Base-by-base conservation (phyloP, 2,329 filamentous ascomycete species). In the Calycina herbarum region DNA sequence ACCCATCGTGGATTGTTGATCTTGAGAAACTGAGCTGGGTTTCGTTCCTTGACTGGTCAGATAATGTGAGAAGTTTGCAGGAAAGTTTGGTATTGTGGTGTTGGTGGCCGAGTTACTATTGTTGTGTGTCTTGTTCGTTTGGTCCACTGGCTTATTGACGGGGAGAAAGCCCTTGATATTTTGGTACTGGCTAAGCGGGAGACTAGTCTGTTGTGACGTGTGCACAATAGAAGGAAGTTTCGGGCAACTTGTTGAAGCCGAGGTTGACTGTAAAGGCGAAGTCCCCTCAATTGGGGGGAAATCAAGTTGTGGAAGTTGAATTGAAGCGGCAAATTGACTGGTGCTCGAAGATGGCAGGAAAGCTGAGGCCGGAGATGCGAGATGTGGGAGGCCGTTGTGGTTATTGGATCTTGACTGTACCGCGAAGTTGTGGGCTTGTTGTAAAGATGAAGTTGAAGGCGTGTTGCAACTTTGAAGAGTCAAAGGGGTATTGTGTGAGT, bases 121-220 rank as follows among this genome's bases (percentile, higher is more conserved):
- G 33, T 64, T 58, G 4, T n/a, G 48, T 13, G 11, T 4, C 2
- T 51, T 51, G 48, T 24, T 51, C 48, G n/a, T 51, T 24, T 51
- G 48, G 8, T 51, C 24, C n/a, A 51, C 42, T 7, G 59, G 33
- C 27, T 70, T 69, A 54, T 71, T 72, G 33, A 72, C 69, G 1
- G 69, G 67, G 1, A 71, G 40, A 31, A 72, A 72, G 27, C 64
- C 65, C 58, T 72, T 71, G 61, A 72, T 71, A 3, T 61, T 66
- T 6, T 65, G 57, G 27, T 42, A 40, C 24, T 58, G 62, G 31
- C 20, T 59, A n/a, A 45, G 29, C 27, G 57, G 15, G 1, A 10
- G 10, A 5, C 29, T 48, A 24, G 15, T 57, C 31, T 13, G 17
- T 27, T 42, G 42, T 13, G 11, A n/a, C 20, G 57, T 27, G 15